These are phyloP conservation scores for Skeletonema menzelii DNA, from an alignment of 108 stramenopile genomes.

Conservation along the genomic window DNA sequence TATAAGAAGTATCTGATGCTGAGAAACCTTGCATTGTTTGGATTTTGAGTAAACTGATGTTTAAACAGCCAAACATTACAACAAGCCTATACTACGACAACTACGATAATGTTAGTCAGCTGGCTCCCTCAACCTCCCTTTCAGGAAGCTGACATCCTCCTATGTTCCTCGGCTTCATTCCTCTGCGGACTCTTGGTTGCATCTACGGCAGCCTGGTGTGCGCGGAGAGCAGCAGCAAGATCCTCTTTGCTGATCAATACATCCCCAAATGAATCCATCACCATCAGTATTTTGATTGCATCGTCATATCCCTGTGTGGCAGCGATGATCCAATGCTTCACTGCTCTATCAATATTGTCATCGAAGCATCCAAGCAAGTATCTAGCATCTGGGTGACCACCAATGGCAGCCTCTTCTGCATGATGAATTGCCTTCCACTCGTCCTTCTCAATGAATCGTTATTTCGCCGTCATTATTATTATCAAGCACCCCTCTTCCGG, in stretches of 20 bases:
- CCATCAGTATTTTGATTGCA: neutral
- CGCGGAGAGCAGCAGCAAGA: neutral
- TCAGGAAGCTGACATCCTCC: too few species aligned
- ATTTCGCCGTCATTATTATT: too few species aligned
- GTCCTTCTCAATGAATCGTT: neutral
- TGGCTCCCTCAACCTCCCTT: too few species aligned
- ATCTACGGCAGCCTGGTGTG: neutral
- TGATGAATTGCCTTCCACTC: neutral
- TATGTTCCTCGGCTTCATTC: neutral
- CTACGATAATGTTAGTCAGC: too few species aligned
- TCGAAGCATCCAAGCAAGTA: neutral
- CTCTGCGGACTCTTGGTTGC: neutral
- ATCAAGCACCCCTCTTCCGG: too few species aligned
- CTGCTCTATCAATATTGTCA: neutral
- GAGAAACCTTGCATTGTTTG: too few species aligned
- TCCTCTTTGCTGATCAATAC: neutral
- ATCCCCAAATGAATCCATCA: neutral
- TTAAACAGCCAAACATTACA: too few species aligned
- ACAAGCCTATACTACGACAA: too few species aligned
- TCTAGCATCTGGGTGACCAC: neutral
- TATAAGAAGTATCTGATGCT: too few species aligned
- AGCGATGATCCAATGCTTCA: neutral
- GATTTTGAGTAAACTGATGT: too few species aligned
- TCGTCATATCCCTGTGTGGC: neutral
- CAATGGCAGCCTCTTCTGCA: neutral